Percentiles rank a stretch among this genome's conserved stretches.
These are phyloP conservation scores for Aspergillus thermomutatus DNA, from an alignment of 2,329 filamentous ascomycete genomes.

Conservation along the genomic window DNA sequence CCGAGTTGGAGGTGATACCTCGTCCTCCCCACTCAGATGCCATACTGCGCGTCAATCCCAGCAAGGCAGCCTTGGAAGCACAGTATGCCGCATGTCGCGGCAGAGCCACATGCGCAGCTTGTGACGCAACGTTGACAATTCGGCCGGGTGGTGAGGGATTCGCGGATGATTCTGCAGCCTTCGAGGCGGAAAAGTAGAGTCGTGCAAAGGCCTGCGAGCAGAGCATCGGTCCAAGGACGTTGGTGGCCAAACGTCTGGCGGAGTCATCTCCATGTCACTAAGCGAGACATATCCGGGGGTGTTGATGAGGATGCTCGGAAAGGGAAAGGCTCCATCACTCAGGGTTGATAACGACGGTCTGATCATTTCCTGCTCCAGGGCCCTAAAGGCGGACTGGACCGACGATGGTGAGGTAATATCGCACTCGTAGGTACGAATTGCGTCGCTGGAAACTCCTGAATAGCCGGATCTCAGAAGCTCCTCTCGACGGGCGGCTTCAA, in stretches of 20 bases:
- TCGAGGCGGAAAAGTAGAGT: constrained; percentile 35
- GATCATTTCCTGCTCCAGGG: constrained; percentile 29
- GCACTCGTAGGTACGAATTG: constrained; percentile 39
- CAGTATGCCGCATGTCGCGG: constrained; percentile 48
- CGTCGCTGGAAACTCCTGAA: constrained; percentile 18
- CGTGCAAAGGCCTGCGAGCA: constrained; percentile 45
- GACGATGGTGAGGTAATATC: constrained; percentile 49
- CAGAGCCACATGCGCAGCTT: constrained; percentile 47
- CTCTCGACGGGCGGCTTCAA: constrained; percentile 39
- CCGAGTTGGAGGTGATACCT: constrained; percentile 47
- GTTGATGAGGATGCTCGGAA: constrained; percentile 42
- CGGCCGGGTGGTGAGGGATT: constrained; percentile 34
- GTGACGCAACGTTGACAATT: constrained; percentile 47
- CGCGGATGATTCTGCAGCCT: constrained; percentile 14
- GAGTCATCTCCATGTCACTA: constrained; percentile 41
- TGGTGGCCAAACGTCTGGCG: constrained; percentile 44
- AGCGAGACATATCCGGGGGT: constrained; percentile 47
- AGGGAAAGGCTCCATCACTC: constrained; percentile 24
- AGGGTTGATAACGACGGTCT: constrained; percentile 5
- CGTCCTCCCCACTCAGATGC: constrained; percentile 46
- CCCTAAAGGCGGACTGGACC: constrained; percentile 43
- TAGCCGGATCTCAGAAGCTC: constrained; percentile 38
- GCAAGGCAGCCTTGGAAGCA: constrained; percentile 46
- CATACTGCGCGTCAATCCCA: constrained; percentile 45
- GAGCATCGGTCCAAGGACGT: constrained; percentile 46